Evolutionary conservation across 768 basidiomycete species (phyloP), one percentile per base, ranked within the genome.

Genomic region (Agrocybe pediades): DNA sequence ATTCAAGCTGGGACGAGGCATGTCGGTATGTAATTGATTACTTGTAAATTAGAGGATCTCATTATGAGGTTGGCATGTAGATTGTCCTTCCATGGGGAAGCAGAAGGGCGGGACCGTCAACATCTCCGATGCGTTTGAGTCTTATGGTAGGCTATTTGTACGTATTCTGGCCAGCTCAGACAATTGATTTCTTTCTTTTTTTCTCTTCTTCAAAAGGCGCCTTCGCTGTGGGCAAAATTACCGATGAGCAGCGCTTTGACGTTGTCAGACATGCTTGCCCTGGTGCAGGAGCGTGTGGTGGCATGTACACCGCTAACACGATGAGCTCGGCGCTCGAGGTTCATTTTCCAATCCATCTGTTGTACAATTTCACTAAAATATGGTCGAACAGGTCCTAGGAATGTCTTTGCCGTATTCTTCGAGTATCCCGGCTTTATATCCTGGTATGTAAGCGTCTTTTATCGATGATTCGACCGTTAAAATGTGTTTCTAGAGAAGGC

Each of bases 241-340:
- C 64, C 39, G 90, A 92, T 40, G 88, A 90, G 61, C 82, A 95
- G 65, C 80, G 88, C 24, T 82, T 91, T 59, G 92, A 95, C 59
- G 90, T 94, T 43, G 85, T 95, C 33, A 83, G 86, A 30, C 84
- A 94, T 70, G 85, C 92, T 26, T 95, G 92, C 63, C 91, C 92
- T 15, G 89, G 90, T 9, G 73, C 90, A 15, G 92, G 92, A 46
- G 89, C 86, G 20, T 93, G 92, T 60, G 91, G 92, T 24, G 91
- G 90, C 13, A 93, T 93, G 91, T 93, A 85, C 66, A 92, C 91
- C 8, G 92, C 92, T 27, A 94, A 94, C 62, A 93, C 92, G 0
- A 93, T 94, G 92, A 90, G 88, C 57, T 86, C 88, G 39, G 86
- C 82, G 16, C 75, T 95, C 25, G 92, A 94, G 67, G 77, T 73